Evolutionary conservation across 352 stramenopile species (phyloP).

Genomic region (Phytophthora colocasiae): DNA sequence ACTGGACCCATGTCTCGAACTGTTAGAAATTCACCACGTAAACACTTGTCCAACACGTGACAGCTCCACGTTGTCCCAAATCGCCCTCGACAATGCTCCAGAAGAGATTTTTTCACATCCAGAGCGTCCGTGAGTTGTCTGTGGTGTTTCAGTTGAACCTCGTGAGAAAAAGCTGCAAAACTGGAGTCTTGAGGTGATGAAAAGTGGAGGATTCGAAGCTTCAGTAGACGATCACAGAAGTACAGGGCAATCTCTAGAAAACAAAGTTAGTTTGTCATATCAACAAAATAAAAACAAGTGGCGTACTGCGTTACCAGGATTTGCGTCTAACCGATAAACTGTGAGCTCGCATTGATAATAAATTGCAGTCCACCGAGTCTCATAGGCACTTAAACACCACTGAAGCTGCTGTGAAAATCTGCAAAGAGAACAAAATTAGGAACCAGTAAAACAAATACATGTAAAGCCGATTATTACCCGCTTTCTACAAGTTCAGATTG

Average conservation of each 20-base stretch:
- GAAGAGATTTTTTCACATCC: slow-evolving; percentile 44
- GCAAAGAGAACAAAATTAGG: neutral
- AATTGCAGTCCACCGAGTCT: slow-evolving; percentile 56
- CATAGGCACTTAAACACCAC: slow-evolving; percentile 51
- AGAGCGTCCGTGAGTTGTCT: slow-evolving; percentile 38
- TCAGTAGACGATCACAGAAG: slow-evolving; percentile 38
- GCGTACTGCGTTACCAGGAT: slow-evolving; percentile 41
- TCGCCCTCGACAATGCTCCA: slow-evolving; percentile 32
- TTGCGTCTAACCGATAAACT: slow-evolving; percentile 57
- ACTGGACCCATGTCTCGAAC: slow-evolving; percentile 23
- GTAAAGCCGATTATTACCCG: slow-evolving; percentile 11
- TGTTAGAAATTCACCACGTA: slow-evolving; percentile 19
- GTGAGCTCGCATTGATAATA: slow-evolving; percentile 52
- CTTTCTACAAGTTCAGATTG: slow-evolving; percentile 21
- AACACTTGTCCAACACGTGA: slow-evolving; percentile 18
- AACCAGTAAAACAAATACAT: neutral
- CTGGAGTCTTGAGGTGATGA: slow-evolving; percentile 21
- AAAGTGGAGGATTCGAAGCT: slow-evolving; percentile 33
- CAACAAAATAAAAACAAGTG: no score
- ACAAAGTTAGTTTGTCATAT: neutral
- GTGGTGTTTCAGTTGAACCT: slow-evolving; percentile 50
- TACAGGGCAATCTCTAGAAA: slow-evolving; percentile 43
- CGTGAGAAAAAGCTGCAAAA: slow-evolving; percentile 47
- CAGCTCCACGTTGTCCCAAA: slow-evolving; percentile 26
- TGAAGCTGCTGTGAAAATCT: slow-evolving; percentile 48